phyloP scores from a whole-genome alignment of 2,329 filamentous ascomycete species.

The Metarhizium album region DNA sequence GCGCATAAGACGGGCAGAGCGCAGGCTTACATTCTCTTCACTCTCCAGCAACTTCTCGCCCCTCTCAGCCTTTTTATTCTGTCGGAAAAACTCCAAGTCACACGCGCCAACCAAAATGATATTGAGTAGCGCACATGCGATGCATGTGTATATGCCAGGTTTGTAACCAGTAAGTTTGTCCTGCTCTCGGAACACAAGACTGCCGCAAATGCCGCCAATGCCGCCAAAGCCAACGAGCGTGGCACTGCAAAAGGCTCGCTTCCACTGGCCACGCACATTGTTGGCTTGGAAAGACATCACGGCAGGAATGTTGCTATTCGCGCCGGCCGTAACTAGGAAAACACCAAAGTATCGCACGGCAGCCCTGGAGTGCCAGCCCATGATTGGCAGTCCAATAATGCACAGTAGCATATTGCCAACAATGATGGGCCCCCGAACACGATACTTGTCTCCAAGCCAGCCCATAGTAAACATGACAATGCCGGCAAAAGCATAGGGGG shows the following conservation, averaged over 20 bases:
- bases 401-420: constrained; percentile 53
- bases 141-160: constrained; percentile 45
- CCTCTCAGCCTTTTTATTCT: constrained; percentile 40
- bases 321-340: constrained; percentile 65
- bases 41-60: constrained; percentile 41
- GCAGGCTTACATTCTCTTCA: constrained; percentile 33
- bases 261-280: constrained; percentile 84
- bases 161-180: constrained; percentile 40
- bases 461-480: constrained; percentile 49
- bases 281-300: constrained; percentile 75
- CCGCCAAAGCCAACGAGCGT: constrained; percentile 67
- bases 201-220: constrained; percentile 67
- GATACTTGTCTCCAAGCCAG: constrained; percentile 57
- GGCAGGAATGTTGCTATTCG: constrained; percentile 67
- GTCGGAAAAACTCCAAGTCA: constrained; percentile 29
- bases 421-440: constrained; percentile 54
- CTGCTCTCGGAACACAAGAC: constrained; percentile 56
- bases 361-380: constrained; percentile 51
- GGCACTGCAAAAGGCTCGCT: constrained; percentile 68
- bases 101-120: constrained; percentile 33
- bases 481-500: constrained; percentile 55
- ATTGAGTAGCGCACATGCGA: constrained; percentile 36
- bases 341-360: constrained; percentile 61
- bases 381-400: constrained; percentile 60
- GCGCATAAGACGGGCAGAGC: constrained; percentile 6